Evolutionary conservation across 805 yeast species (phyloP), one percentile per base, ranked within the genome.

Genomic region (Starmerella floris): DNA sequence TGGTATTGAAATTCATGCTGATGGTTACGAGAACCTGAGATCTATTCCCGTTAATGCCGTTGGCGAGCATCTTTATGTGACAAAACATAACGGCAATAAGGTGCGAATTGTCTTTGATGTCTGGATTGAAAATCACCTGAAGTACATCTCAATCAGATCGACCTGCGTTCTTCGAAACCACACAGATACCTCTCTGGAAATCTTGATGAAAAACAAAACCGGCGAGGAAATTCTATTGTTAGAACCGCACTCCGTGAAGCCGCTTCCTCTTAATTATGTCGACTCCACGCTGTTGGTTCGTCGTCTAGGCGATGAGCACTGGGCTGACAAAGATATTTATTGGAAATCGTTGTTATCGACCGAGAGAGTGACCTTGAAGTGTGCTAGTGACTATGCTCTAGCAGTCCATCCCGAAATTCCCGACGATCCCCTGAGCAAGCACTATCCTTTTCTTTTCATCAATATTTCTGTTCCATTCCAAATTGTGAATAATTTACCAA

Each of bases 361-460:
- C 4, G 55, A 30, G 17, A 36, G 30, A 2, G n/a, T 9, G 15
- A 68, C 83, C 0, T 56, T 87, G 21, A 70, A 72, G 31, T 91
- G 97, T 56, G 63, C 67, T 2, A 45, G 46, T 4, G 49, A 43
- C 21, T 50, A 42, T 39, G 35, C 26, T 30, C 27, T 49, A 15
- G 40, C 41, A 5, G 47, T 44, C 16, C 34, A 43, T 16, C 44
- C 54, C 1, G 49, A 1, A 60, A 64, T 35, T 49, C 58, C 63
- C 16, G 67, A 70, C n/a, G 93, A 83, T 49, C 85, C 84, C 0
- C 62, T 85, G 22, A 71, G 82, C 0, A 67, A 69, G 44, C 70
- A 82, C 1, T 93, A 83, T 55, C 98, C 98, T 0, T 91, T 83
- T 53, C 71, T 88, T 82, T 70, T 67, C 8, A 62, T 91, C 21